Evolutionary conservation across 2,329 filamentous ascomycete genomes (phyloP).

Genomic region (Hymenoscyphus infarciens): DNA sequence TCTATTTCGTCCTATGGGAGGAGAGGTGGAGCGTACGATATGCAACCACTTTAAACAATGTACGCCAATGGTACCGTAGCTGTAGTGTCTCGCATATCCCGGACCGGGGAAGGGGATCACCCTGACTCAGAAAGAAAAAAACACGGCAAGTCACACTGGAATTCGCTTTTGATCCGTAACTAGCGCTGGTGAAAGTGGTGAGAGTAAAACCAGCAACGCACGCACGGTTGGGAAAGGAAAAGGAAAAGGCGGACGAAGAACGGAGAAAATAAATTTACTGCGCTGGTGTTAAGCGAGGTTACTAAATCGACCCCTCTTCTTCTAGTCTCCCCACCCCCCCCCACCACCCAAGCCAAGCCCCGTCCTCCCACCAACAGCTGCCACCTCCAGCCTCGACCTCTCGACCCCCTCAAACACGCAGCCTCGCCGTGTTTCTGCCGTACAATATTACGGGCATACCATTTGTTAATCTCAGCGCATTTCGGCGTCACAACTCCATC

Average conservation of each 20-base stretch:
- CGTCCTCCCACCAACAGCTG: background rate
- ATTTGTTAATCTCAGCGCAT: conserved; percentile 2
- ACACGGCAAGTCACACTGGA: conserved; percentile 3
- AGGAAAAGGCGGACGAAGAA: background rate
- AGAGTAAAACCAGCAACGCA: no score
- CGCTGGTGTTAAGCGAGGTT: background rate
- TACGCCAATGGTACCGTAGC: background rate
- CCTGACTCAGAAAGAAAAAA: background rate
- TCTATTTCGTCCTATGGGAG: background rate
- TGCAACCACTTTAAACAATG: background rate
- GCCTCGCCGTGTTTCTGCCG: conserved; percentile 15
- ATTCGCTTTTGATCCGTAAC: background rate
- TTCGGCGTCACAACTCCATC: background rate
- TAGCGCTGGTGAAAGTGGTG: no score
- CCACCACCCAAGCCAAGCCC: background rate
- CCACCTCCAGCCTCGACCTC: background rate
- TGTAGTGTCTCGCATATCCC: background rate
- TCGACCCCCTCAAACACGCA: conserved; percentile 6
- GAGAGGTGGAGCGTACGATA: background rate
- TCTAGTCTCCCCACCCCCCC: background rate
- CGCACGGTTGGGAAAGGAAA: background rate
- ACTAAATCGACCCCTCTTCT: background rate
- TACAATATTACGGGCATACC: background rate
- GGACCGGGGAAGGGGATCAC: background rate
- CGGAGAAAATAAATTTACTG: background rate